Percentiles rank a stretch among this genome's conserved stretches.
Evolutionary conservation across 768 basidiomycete genomes (phyloP).

Genomic region (Boletus subcaerulescens): DNA sequence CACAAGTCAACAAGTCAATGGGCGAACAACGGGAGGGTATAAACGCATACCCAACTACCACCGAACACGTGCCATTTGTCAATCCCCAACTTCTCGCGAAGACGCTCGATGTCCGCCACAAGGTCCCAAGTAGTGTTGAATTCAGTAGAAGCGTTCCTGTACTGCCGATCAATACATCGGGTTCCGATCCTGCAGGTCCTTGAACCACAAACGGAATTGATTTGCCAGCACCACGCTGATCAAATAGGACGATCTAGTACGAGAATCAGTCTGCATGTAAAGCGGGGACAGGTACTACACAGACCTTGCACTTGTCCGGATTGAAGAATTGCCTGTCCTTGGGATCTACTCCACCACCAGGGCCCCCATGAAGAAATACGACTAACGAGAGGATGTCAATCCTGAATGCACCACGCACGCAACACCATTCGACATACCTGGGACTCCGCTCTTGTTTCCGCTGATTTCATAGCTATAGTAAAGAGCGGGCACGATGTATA

Average conservation of each 20-base stretch:
- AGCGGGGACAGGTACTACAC: background rate
- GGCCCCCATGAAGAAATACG: slow-evolving; percentile 82
- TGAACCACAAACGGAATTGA: slow-evolving; percentile 66
- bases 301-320: slow-evolving; percentile 78
- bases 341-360: slow-evolving; percentile 70
- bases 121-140: slow-evolving; percentile 96
- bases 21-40: background rate
- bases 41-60: slow-evolving; percentile 76
- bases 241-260: slow-evolving; percentile 75
- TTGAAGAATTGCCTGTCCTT: slow-evolving; percentile 80
- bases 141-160: slow-evolving; percentile 67
- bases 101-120: slow-evolving; percentile 83
- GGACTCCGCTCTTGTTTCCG: slow-evolving; percentile 72
- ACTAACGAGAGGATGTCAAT: slow-evolving; percentile 39
- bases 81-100: slow-evolving; percentile 71
- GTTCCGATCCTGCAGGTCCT: background rate
- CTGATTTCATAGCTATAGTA: slow-evolving; percentile 69
- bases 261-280: background rate
- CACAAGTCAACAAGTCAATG: background rate
- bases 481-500: background rate
- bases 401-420: background rate
- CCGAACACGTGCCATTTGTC: slow-evolving; percentile 95
- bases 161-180: slow-evolving; percentile 4
- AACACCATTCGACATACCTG: slow-evolving; percentile 45
- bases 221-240: slow-evolving; percentile 88